Evolutionary conservation across 2,329 filamentous ascomycete genomes (phyloP), one percentile per base, ranked within the genome.

Genomic region (Aspergillus costaricaensis): DNA sequence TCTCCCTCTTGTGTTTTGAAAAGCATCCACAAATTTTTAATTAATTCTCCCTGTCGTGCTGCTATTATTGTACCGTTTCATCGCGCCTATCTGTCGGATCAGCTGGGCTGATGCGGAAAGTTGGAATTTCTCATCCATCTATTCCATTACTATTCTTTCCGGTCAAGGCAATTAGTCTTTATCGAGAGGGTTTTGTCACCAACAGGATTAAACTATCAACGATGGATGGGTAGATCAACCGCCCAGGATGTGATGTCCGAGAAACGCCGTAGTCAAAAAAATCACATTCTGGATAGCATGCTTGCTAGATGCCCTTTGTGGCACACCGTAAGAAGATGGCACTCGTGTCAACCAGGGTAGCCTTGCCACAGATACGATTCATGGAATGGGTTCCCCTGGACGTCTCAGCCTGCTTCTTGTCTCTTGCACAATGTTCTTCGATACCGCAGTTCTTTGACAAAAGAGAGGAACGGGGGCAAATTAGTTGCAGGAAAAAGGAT

Each of bases 371-470:
- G 47, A 48, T 38, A 47, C 30, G 36, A 55, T 15, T 38, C 17
- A 43, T 21, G 23, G 32, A 21, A 55, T 38, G 60, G 17, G 38
- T 32, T 49, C 58, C 47, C 39, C 54, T 53, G 56, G 56, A 38
- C 53, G 41, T 58, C 49, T 36, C 55, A 49, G 27, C 23, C 30
- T 17, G 43, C 55, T 39, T 43, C 36, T 36, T 58, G 60, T 57
- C 55, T 62, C 58, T 50, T 17, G 47, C 58, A 64, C 36, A 62
- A 64, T 60, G 52, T 61, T 61, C 38, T 32, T 52, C 41, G 21
- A 51, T 39, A 23, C 30, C 5, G 17, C 50, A 23, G 21, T 27
- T 50, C 10, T 14, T 47, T 43, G 17, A 43, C 54, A 55, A 57
- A 57, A 56, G 39, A 43, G 59, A 12, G 27, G 27, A 27, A 59